Percentiles rank a stretch among this genome's conserved stretches.
These are phyloP conservation scores for Piromyces finnis DNA, from an alignment of 192 early-diverging fungal species.

Conservation along the genomic window DNA sequence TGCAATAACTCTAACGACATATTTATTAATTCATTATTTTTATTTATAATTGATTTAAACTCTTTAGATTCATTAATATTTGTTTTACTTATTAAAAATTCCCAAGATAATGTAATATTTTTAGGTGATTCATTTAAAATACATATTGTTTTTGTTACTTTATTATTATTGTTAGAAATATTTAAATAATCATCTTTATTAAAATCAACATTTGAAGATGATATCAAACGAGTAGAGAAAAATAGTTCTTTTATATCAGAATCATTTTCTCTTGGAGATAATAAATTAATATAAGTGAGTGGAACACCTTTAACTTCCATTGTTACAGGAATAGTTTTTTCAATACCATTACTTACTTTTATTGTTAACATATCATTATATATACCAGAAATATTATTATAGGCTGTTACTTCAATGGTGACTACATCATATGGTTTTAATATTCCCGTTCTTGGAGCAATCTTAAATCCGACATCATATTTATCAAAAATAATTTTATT, in stretches of 20 bases:
- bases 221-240: not conserved
- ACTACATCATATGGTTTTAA: not conserved
- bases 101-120: not conserved
- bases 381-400: not conserved
- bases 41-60: not conserved
- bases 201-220: not conserved
- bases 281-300: not conserved
- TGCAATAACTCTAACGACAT: not conserved
- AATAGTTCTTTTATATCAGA: not conserved
- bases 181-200: not conserved
- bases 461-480: not conserved
- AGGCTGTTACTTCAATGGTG: not conserved
- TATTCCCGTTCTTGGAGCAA: not conserved
- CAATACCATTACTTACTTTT: not conserved
- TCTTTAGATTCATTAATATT: not conserved
- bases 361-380: not conserved
- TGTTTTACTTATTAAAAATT: not conserved
- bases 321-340: not conserved
- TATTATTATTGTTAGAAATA: not conserved
- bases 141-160: not conserved
- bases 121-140: not conserved
- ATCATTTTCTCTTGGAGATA: not conserved
- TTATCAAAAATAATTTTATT: not conserved
- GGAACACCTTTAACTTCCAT: not conserved
- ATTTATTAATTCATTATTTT: not conserved